Percentiles rank a stretch among this genome's conserved stretches.
These are phyloP conservation scores for Ustulina deusta DNA, from an alignment of 2,329 filamentous ascomycete species.

Conservation along the genomic window DNA sequence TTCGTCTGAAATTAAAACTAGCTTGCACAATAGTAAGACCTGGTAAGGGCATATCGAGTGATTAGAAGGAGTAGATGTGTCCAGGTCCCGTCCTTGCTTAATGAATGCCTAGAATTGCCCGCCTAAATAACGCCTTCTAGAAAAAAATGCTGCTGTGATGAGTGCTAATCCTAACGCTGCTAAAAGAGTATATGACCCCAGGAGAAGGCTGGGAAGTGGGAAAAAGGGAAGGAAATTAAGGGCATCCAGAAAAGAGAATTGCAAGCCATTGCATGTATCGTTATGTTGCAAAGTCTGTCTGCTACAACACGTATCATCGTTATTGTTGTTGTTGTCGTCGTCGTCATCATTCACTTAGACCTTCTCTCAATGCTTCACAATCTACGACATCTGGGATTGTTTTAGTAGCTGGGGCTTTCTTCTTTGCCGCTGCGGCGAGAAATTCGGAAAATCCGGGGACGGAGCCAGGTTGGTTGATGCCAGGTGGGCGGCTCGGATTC, in stretches of 20 bases:
- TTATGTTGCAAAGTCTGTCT: neutral
- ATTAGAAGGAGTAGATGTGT: conserved; percentile 9
- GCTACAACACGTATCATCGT: neutral
- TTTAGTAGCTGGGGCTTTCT: conserved; percentile 64
- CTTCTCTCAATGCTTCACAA: conserved; percentile 70
- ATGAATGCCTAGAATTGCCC: neutral
- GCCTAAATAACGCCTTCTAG: conserved; percentile 19
- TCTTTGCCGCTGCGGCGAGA: conserved; percentile 62
- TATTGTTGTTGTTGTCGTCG: neutral
- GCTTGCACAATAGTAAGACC: neutral
- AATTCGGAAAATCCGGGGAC: conserved; percentile 78
- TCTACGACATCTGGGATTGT: conserved; percentile 71
- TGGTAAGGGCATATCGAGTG: no score
- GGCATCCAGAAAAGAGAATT: neutral
- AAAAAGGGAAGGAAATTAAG: neutral
- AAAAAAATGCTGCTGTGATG: conserved; percentile 10
- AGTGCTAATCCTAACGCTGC: conserved; percentile 1
- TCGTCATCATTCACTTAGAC: conserved; percentile 58
- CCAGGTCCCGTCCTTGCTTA: neutral
- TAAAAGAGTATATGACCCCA: neutral
- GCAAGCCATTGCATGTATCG: conserved; percentile 3
- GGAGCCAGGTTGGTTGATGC: conserved; percentile 82
- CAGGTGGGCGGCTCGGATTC: conserved; percentile 66
- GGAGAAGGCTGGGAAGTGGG: neutral
- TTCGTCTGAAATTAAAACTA: neutral